phyloP scores from a whole-genome alignment of 305 asterid species.

The Petunia hybrid region DNA sequence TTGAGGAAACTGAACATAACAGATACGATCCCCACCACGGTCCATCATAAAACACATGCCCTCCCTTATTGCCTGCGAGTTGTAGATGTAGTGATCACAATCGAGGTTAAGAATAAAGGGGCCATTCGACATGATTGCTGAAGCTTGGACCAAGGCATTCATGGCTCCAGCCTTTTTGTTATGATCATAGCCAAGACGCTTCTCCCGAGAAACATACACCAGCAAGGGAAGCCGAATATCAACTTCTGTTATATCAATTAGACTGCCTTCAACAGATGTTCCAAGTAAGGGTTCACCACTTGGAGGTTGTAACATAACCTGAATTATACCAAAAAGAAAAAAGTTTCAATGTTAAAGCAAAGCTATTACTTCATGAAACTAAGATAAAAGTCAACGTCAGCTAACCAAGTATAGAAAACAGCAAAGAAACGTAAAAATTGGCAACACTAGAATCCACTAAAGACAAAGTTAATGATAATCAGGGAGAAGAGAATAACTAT shows the following conservation, averaged over 20 bases:
- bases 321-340: neutral
- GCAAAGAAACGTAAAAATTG: no score
- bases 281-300: constrained; percentile 54
- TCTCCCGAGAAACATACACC: constrained; percentile 62
- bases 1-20: constrained; percentile 67
- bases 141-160: constrained; percentile 66
- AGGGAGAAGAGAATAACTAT: no score
- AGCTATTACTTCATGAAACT: no score
- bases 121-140: constrained; percentile 50
- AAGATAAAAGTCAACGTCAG: no score
- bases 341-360: no score
- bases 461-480: no score
- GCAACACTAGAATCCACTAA: no score
- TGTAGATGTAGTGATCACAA: constrained; percentile 63
- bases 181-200: constrained; percentile 64
- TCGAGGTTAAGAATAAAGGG: constrained; percentile 51
- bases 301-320: constrained; percentile 71
- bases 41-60: constrained; percentile 48
- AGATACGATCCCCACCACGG: constrained; percentile 65
- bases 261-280: constrained; percentile 41
- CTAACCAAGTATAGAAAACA: no score
- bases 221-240: constrained; percentile 64
- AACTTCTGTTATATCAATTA: constrained; percentile 54
- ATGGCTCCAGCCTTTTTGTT: constrained; percentile 72
- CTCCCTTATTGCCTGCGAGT: constrained; percentile 50